Evolutionary conservation across 176 grass and related monocot species (phyloP).

Genomic region (Areca catechu): DNA sequence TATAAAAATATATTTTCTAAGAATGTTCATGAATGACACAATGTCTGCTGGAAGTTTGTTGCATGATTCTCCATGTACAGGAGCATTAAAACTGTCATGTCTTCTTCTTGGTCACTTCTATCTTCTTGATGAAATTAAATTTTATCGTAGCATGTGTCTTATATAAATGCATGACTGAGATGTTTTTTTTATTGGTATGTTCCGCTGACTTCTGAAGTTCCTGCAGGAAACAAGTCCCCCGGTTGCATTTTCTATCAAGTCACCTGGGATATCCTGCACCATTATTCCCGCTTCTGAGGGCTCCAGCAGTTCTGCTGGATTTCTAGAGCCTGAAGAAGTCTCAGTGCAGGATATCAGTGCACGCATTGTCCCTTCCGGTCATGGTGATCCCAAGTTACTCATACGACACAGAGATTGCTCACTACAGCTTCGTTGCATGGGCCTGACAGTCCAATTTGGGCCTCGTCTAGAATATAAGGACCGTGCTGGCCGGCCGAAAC

Average conservation of each 20-base stretch:
- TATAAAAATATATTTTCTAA: no score
- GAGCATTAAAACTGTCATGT: no score
- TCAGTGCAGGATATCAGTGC: constrained; percentile 46
- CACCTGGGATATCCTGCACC: constrained; percentile 6
- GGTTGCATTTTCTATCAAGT: constrained; percentile 34
- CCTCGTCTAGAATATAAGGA: constrained; percentile 56
- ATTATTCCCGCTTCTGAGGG: constrained; percentile 23
- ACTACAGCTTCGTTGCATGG: constrained; percentile 46
- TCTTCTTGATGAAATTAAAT: no score
- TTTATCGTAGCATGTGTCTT: no score
- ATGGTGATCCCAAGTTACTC: constrained; percentile 31
- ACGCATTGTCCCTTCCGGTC: constrained; percentile 25
- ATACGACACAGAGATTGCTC: constrained; percentile 48
- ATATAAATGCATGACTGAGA: no score
- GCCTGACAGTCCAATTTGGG: constrained; percentile 52
- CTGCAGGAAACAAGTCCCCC: constrained; percentile 80
- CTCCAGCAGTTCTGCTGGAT: constrained; percentile 46
- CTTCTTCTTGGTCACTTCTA: no score
- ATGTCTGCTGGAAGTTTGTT: no score
- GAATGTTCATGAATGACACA: no score
- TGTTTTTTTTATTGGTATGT: no score
- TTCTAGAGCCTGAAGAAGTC: constrained; percentile 52
- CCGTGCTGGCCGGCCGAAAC: constrained; percentile 51
- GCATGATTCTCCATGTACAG: no score
- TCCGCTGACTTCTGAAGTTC: neutral